A percentile compares a stretch with the other conserved stretches of the same genome.
These are phyloP conservation scores for Chenopodium suecicum DNA, from an alignment of 148 eudicot genomes.

Conservation along the genomic window DNA sequence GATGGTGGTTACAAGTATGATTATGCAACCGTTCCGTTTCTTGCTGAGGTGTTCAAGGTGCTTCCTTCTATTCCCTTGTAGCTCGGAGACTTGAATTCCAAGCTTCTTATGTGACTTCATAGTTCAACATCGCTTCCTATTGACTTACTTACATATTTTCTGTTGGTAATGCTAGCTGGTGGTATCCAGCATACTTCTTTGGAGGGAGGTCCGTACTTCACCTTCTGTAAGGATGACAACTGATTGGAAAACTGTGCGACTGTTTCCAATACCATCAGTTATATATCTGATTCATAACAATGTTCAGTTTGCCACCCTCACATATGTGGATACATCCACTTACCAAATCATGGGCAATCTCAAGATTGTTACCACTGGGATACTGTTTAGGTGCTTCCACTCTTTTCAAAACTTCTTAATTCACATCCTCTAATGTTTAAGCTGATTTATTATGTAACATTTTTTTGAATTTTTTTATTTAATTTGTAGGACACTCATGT, in stretches of 20 bases:
- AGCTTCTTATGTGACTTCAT: not conserved
- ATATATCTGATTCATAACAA: constrained; percentile 94
- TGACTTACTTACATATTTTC: constrained; percentile 9
- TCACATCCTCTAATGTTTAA: not conserved
- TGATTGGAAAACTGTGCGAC: constrained; percentile 83
- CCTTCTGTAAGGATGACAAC: constrained; percentile 85
- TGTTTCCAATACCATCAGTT: constrained; percentile 91
- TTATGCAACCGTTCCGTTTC: constrained; percentile 82
- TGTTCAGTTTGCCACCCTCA: constrained; percentile 95
- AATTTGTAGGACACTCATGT: not conserved
- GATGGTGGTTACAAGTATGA: constrained; percentile 75
- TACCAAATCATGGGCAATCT: constrained; percentile 97
- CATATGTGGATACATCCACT: constrained; percentile 91
- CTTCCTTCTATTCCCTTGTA: not conserved
- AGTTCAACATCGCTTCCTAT: constrained; percentile 6
- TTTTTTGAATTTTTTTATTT: not conserved
- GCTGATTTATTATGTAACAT: not conserved
- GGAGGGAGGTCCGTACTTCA: constrained; percentile 64
- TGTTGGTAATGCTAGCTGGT: constrained; percentile 34
- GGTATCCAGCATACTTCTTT: constrained; percentile 74
- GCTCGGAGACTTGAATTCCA: not conserved
- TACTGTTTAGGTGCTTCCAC: constrained; percentile 71
- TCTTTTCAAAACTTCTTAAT: constrained; percentile 7
- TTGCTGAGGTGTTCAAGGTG: constrained; percentile 83
- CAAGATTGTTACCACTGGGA: constrained; percentile 92